Base-by-base conservation (phyloP, 176 grass and related monocot genomes). In the Themeda triandra region DNA sequence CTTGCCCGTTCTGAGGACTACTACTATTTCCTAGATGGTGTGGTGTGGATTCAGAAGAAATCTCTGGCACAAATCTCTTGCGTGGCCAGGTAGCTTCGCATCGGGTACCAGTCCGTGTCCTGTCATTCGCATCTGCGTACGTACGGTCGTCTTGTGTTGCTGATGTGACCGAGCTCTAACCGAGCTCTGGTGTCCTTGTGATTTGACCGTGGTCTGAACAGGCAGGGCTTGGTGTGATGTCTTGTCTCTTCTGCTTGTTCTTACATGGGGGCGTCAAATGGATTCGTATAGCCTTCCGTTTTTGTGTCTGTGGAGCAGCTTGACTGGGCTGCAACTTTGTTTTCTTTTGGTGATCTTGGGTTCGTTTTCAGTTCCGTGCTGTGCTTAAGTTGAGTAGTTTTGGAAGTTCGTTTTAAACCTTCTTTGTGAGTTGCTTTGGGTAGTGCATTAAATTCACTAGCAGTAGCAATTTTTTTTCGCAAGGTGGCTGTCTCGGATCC, bases 231-330 rank as follows among this genome's bases (percentile, higher is more conserved):
- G 29, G 31, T 31, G 13, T 12, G 25, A 56, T 32, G 15, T 36
- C 13, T 69, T 25, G 87, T 80, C 87, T 11, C 60, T n/a, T 76
- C n/a, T 76, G 69, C 76, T 75, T 84, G 82, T 49, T 84, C 45
- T 58, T 48, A 23, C 71, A 35, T 39, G 23, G 46, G 21, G 63
- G 9, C 19, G 21, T 23, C 41, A 10, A 7, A 37, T 37, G 37
- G 48, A 31, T 36, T 58, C 48, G 3, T 58, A 10, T 54, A 12
- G 44, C 62, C 27, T 68, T 75, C 70, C 70, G 12, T 30, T 75
- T 68, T 51, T 30, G 74, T 78, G 18, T 51, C 19, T 24, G 4
- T 59, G 56, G 23, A 24, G 56, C 23, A 59, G 56, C n/a, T n/a
- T n/a, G n/a, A n/a, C n/a, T n/a, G n/a, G n/a, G n/a, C n/a, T n/a